Base-by-base conservation (phyloP, 805 yeast genomes). In the Saccharomycopsis sp. region DNA sequence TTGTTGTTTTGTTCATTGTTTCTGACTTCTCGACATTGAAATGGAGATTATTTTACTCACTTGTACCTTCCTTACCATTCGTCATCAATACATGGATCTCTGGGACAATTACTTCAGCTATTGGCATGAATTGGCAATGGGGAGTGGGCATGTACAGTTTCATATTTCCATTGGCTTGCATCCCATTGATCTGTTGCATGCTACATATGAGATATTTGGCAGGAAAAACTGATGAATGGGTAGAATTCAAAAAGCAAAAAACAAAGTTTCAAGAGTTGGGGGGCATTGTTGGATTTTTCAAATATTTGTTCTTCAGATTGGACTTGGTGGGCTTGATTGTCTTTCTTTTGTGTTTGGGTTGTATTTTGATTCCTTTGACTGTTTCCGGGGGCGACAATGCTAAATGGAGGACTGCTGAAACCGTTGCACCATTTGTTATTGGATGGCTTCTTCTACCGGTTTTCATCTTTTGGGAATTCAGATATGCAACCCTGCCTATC, bases 11-110 rank as follows among this genome's bases (percentile, higher is more conserved):
- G 49, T 61, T 81, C 30, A 63, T 80, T 33, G 56, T 75, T 45
- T 76, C 85, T 2, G 94, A 82, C 58, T 66, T 74, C 53, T 77
- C 88, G 6, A 65, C 69, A 46, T 64, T 81, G 52, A 77, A 73
- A 55, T 78, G 86, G 81, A 74, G 92, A 64, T 66, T 81, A 50
- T 64, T 73, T 34, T 71, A 67, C 50, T 72, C 80, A 27, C 75
- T 77, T 49, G 62, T 77, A 29, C 85, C 88, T 18, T 73, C 85
- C 3, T 64, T 75, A 52, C 89, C 89, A 2, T 78, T 70, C 52
- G 73, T 82, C 52, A 76, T 83, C 59, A 82, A 79, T 59, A 77
- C 89, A 12, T 83, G 92, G 92, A 68, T 80, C 42, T 60, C 77
- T 21, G 89, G 86, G 53, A 63, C 76, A 51, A 64, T 82, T 36